Evolutionary conservation across 176 grass and related monocot species (phyloP).

Genomic region (Neostapfia colusana): DNA sequence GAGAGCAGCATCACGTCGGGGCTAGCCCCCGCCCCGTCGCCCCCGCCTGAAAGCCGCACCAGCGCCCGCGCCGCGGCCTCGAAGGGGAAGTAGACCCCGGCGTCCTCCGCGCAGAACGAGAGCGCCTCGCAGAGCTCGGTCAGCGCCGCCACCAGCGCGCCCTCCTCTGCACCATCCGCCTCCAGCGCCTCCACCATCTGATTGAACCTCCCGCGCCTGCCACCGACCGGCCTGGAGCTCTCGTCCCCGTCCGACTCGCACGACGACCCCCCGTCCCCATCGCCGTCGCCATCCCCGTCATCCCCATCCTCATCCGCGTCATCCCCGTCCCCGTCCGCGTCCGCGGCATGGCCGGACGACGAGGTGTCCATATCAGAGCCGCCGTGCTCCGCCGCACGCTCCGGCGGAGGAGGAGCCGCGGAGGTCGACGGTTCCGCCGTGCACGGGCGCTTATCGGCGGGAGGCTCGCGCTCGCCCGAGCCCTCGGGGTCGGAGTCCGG

Average conservation of each 20-base stretch:
- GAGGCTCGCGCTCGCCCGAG: constrained; percentile 48
- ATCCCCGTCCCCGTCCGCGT: constrained; percentile 30
- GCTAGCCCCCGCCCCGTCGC: constrained; percentile 15
- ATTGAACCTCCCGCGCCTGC: constrained; percentile 41
- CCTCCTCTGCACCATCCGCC: constrained; percentile 43
- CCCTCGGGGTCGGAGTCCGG: constrained; percentile 56
- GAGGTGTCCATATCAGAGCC: constrained; percentile 69
- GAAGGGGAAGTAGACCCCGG: constrained; percentile 52
- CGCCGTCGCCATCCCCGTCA: constrained; percentile 34
- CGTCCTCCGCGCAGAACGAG: constrained; percentile 83
- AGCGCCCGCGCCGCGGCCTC: constrained; percentile 65
- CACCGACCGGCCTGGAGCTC: constrained; percentile 32
- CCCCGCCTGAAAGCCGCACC: constrained; percentile 50
- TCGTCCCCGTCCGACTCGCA: constrained; percentile 61
- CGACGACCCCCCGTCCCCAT: constrained; percentile 47
- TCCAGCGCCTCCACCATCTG: constrained; percentile 64
- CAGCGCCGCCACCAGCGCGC: constrained; percentile 48
- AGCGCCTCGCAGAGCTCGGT: constrained; percentile 91
- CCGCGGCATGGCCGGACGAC: constrained; percentile 50
- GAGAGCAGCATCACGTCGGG: constrained; percentile 78
- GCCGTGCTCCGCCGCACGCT: constrained; percentile 6
- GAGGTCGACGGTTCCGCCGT: constrained; percentile 52
- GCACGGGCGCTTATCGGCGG: constrained; percentile 91
- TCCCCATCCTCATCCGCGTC: constrained; percentile 22
- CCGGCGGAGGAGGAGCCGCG: background rate